Conservation (phyloP, 2,329 filamentous ascomycete genomes). For the Teratosphaeria epicoccoides region DNA sequence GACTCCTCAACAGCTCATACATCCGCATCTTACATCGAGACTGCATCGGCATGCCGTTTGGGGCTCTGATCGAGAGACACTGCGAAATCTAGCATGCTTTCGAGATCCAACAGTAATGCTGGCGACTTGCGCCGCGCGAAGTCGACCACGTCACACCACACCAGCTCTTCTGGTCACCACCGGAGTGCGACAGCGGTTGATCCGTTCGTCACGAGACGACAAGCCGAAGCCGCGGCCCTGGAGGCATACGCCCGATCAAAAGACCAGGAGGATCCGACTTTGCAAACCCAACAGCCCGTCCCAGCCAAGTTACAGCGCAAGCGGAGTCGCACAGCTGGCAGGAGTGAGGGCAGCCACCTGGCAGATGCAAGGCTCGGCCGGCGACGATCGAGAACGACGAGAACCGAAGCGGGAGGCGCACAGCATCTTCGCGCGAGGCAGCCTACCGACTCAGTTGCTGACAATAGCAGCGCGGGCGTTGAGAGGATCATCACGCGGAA, state of each 20-base stretch:
- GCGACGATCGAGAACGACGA: slow-evolving; percentile 8
- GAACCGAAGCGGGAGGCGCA: slow-evolving; percentile 6
- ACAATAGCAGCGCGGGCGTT: slow-evolving; percentile 4
- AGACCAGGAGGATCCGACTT: slow-evolving; percentile 25
- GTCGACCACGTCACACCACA: slow-evolving; percentile 28
- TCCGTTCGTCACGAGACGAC: slow-evolving; percentile 42
- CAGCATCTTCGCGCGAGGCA: slow-evolving; percentile 4
- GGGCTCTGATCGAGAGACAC: background rate
- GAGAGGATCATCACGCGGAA: slow-evolving; percentile 14
- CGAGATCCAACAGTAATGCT: slow-evolving; percentile 23
- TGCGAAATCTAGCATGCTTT: slow-evolving; percentile 20
- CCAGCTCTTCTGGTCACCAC: slow-evolving; percentile 22
- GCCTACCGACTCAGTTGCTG: slow-evolving; percentile 2
- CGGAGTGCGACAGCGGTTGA: slow-evolving; percentile 13
- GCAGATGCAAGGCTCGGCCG: slow-evolving; percentile 19
- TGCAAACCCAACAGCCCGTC: slow-evolving; percentile 2
- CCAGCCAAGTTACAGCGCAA: slow-evolving; percentile 12
- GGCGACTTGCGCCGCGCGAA: slow-evolving; percentile 22
- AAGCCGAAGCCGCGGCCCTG: slow-evolving; percentile 53
- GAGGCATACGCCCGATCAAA: slow-evolving; percentile 50
- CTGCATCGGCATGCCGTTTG: background rate
- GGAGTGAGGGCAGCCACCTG: slow-evolving; percentile 26
- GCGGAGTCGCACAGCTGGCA: slow-evolving; percentile 16
- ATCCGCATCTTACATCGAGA: background rate
- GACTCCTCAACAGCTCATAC: background rate